Percentiles rank a stretch among this genome's conserved stretches.
These are phyloP conservation scores for Aspergillus asperescens DNA, from an alignment of 495 filamentous ascomycete genomes.

Conservation along the genomic window DNA sequence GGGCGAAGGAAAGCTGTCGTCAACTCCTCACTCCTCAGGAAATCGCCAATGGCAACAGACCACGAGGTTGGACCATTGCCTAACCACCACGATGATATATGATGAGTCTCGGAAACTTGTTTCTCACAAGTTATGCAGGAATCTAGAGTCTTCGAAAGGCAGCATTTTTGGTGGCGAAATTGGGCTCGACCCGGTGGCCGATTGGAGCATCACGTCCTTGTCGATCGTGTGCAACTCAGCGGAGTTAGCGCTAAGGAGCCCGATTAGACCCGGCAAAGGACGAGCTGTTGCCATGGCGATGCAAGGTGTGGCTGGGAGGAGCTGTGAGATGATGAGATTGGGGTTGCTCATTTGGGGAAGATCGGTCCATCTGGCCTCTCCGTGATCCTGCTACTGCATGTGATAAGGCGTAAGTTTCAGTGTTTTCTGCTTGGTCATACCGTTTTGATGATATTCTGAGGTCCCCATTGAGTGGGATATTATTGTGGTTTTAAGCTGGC, in stretches of 20 bases:
- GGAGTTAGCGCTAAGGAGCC: constrained; percentile 11
- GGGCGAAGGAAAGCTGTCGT: constrained; percentile 4
- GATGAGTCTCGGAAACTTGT: background rate
- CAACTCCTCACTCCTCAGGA: too few relatives aligned
- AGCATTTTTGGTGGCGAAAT: background rate
- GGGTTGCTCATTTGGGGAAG: background rate
- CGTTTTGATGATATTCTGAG: background rate
- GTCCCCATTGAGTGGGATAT: background rate
- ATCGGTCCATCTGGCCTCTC: background rate
- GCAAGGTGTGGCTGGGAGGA: constrained; percentile 1
- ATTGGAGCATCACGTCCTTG: constrained; percentile 8
- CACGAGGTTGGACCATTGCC: background rate
- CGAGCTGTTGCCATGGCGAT: constrained; percentile 26
- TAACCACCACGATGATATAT: background rate
- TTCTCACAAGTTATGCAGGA: too few relatives aligned
- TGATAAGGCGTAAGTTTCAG: constrained; percentile 6
- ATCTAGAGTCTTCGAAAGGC: background rate
- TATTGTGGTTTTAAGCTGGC: background rate
- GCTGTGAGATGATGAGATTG: background rate
- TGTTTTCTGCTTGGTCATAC: too few relatives aligned
- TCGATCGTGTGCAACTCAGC: constrained; percentile 17
- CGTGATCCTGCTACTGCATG: constrained; percentile 1
- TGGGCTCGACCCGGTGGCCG: constrained; percentile 1
- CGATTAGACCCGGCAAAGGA: constrained; percentile 24
- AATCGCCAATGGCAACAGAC: constrained; percentile 4